Conservation (phyloP, 176 grass and related monocot genomes). For the Avena sativa region DNA sequence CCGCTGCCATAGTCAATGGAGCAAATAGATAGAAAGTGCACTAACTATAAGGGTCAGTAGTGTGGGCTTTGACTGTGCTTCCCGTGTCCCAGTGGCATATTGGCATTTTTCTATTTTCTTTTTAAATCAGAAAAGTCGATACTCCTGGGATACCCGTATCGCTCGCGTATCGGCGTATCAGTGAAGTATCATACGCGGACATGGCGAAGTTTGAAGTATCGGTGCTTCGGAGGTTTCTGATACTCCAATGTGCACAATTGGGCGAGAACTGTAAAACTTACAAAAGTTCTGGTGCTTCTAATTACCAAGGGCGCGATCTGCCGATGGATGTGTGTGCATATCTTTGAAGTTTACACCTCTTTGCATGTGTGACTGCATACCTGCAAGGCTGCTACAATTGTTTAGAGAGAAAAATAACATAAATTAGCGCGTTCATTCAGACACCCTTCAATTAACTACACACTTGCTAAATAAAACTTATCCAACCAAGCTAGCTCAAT, state of each 20-base stretch:
- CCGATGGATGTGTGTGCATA: conserved; percentile 8
- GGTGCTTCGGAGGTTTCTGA: too few species aligned
- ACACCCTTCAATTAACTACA: neutral
- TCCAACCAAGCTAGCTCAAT: neutral
- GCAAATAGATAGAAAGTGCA: too few species aligned
- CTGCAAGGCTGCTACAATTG: neutral
- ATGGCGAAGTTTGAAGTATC: too few species aligned
- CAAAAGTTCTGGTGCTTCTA: neutral
- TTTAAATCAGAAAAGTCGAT: too few species aligned
- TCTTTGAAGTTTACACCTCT: neutral
- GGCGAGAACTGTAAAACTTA: conserved; percentile 18
- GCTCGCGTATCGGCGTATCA: too few species aligned
- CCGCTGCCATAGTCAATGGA: too few species aligned
- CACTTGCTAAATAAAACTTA: neutral
- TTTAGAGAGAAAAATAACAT: neutral
- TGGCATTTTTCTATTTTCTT: too few species aligned
- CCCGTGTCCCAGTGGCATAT: too few species aligned
- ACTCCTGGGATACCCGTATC: too few species aligned
- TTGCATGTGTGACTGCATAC: neutral
- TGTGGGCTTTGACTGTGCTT: too few species aligned
- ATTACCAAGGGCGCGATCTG: neutral
- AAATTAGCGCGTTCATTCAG: neutral
- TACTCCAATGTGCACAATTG: conserved; percentile 3
- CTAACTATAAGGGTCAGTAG: too few species aligned
- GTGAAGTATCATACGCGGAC: too few species aligned